Base-by-base conservation (phyloP, 192 early-diverging fungal species). In the Umbelopsis ramanniana region DNA sequence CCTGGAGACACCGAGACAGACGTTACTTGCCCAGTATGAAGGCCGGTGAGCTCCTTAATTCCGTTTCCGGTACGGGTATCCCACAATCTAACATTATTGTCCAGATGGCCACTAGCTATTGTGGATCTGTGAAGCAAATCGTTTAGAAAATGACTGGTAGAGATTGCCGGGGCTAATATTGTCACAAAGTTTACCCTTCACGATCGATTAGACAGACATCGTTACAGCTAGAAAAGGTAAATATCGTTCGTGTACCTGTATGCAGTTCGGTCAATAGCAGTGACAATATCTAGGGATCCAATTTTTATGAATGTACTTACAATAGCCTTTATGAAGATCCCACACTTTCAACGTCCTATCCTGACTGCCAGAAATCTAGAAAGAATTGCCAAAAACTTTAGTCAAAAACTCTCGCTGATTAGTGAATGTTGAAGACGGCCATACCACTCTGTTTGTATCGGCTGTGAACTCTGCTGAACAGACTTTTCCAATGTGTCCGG, bases 331-430 rank as follows among this genome's bases (percentile, higher is more conserved):
- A 75, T 85, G 83, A 50, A 96, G 79, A 83, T 99, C 97, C 96
- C 96, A 99, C 7, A 97, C 84, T 81, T 99, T 99, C 38, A 99
- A 87, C 0, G 96, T 97, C 24, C 96, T 84, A 80, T 99, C 97
- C 75, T 99, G 96, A 70, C 95, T 97, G 69, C 94, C 96, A 7
- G 95, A 93, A 26, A 94, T 80, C 90, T 91, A 57, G 33, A 43
- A 43, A 4, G 40, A 43, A 12, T 12, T 11, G 11, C 11, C 8
- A 11, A 43, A 43, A 1, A 43, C 40, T 29, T 37, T 19, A 2
- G 10, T 37, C 17, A 29, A 37, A 19, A 14, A 19, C 2, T 0
- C 6, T 19, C 19, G 4, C 24, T n/a, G n/a, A 3, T 63, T 10
- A 19, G 26, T n/a, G 6, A 7, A 63, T 7, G 14, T 17, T 21